Percentiles rank a stretch among this genome's conserved stretches.
These are phyloP conservation scores for Wickerhamiella domercqiae DNA, from an alignment of 805 yeast species.

Conservation along the genomic window DNA sequence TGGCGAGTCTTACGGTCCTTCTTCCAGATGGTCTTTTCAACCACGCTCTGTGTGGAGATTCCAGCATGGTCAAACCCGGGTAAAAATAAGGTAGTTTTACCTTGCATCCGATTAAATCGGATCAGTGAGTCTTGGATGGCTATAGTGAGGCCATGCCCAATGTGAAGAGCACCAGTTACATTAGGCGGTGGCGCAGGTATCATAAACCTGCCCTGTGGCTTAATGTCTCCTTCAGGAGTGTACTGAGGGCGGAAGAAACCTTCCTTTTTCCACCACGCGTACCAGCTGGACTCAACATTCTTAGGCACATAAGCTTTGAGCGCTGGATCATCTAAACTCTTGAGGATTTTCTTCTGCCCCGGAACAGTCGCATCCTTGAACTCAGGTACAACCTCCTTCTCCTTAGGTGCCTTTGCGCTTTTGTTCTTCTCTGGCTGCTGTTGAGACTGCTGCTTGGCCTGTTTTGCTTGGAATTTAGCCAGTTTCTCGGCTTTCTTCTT, in stretches of 20 bases:
- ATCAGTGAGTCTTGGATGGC: constrained; percentile 87
- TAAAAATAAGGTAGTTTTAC: constrained; percentile 78
- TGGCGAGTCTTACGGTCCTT: constrained; percentile 80
- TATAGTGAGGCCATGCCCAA: constrained; percentile 94
- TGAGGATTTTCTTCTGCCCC: constrained; percentile 83
- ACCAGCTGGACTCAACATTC: constrained; percentile 94
- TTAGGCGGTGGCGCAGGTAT: constrained; percentile 99
- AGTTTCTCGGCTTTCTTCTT: constrained; percentile 76
- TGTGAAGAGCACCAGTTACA: constrained; percentile 96
- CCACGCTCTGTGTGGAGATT: constrained; percentile 96
- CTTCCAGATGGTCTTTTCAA: constrained; percentile 89
- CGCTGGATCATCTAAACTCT: constrained; percentile 80
- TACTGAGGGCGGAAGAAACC: constrained; percentile 83
- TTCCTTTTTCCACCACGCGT: constrained; percentile 87
- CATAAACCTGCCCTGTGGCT: constrained; percentile 71
- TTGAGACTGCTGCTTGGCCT: constrained; percentile 41
- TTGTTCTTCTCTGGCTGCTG: constrained; percentile 18
- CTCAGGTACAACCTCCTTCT: constrained; percentile 67
- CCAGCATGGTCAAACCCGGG: constrained; percentile 99
- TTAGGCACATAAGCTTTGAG: constrained; percentile 87
- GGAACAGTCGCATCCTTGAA: constrained; percentile 68
- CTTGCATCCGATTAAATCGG: constrained; percentile 93
- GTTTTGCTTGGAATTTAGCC: constrained; percentile 72
- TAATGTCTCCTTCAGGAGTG: constrained; percentile 52
- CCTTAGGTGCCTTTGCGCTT: constrained; percentile 42